These are phyloP conservation scores for Trichoderma brevicompactum DNA, from an alignment of 2,329 filamentous ascomycete genomes.

Conservation along the genomic window DNA sequence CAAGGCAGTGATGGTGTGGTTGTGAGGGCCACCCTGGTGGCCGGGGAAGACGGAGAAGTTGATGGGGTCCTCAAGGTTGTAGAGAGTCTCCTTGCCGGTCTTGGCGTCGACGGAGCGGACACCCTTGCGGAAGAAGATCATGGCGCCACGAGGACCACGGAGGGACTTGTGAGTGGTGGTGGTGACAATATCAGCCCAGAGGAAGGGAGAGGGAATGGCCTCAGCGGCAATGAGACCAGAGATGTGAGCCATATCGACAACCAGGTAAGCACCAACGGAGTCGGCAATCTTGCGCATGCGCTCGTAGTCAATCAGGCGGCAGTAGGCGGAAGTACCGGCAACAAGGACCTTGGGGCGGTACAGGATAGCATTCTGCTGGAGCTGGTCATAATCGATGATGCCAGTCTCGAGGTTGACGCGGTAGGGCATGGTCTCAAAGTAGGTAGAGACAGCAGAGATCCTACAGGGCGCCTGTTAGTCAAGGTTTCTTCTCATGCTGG, in stretches of 20 bases:
- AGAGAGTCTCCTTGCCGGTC: constrained; percentile 85
- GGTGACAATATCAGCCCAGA: constrained; percentile 92
- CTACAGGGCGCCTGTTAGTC: constrained; percentile 42
- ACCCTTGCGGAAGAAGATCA: constrained; percentile 99
- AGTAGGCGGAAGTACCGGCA: constrained; percentile 97
- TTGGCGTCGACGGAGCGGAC: constrained; percentile 88
- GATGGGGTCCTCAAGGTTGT: constrained; percentile 94
- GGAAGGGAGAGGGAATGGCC: constrained; percentile 92
- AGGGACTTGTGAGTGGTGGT: constrained; percentile 99
- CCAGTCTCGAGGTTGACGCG: constrained; percentile 86
- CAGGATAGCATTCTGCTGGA: constrained; percentile 86
- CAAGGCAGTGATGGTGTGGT: constrained; percentile 98
- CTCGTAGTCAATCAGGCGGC: constrained; percentile 93
- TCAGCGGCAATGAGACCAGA: constrained; percentile 91
- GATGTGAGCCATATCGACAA: constrained; percentile 99
- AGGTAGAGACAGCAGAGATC: constrained; percentile 97
- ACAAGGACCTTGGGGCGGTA: constrained; percentile 97
- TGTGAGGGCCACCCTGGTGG: constrained; percentile 97
- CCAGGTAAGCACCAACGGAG: constrained; percentile 88
- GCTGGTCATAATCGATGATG: constrained; percentile 93
- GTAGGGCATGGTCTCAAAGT: constrained; percentile 99
- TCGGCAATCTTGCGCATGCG: constrained; percentile 97
- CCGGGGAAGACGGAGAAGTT: constrained; percentile 99
- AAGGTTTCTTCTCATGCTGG: neutral
- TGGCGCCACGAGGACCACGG: constrained; percentile 93